Base-by-base conservation (phyloP, 441 rosid species). In the Syzygium syzygioides region DNA sequence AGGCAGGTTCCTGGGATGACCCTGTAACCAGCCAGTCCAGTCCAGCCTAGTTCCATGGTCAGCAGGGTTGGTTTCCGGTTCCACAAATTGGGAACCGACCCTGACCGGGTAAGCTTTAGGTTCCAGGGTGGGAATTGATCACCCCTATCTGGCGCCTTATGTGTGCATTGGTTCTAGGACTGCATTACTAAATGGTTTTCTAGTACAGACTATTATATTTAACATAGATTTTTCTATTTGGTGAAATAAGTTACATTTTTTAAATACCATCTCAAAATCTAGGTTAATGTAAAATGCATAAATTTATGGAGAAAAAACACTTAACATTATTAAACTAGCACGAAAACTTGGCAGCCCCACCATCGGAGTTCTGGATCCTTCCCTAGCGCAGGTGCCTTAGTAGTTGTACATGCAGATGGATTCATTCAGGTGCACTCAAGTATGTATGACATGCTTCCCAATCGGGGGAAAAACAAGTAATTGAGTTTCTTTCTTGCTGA, bases 401-500 rank as follows among this genome's bases (percentile, higher is more conserved):
- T 71, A 71, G 17, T 45, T 20, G 48, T 37, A 71, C 83, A 37
- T 71, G 83, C 9, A 37, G 83, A 71, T 37, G 45, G 28, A 71
- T 37, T 37, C 83, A 71, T 71, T 71, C 83, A 71, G 50, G 83
- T 71, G 83, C 52, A 25, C 17, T 71, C 50, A 37, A 71, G 83
- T 37, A 71, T 20, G 26, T 11, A 37, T 37, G 83, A 37, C 83
- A 71, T 71, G n/a, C 28, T 71, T 71, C 50, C 52, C 17, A 71
- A 37, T 45, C n/a, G 3, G 9, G 52, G 14, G 83, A 37, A 71
- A 37, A 28, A 37, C 52, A 37, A 71, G 6, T 71, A 37, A 71
- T 37, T 90, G 56, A 91, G 53, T 86, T 83, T 88, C 87, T 28
- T 86, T 50, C 52, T 83, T 86, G 88, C 84, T 85, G 56, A 87